phyloP scores from a whole-genome alignment of 495 filamentous ascomycete species.

The Penicillium angulare region DNA sequence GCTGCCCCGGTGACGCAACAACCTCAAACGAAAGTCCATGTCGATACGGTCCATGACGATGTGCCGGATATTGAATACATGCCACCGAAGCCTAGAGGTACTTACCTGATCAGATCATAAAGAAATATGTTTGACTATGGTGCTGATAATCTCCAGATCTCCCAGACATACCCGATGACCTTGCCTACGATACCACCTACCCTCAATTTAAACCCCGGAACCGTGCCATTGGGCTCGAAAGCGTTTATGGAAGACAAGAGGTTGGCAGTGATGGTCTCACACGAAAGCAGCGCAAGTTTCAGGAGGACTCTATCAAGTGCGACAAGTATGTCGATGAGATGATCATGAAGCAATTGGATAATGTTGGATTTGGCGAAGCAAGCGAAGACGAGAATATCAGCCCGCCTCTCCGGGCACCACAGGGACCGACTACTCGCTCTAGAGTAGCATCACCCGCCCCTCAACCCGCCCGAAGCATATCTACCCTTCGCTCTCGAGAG shows the following conservation, averaged over 20 bases:
- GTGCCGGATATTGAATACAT: constrained; percentile 74
- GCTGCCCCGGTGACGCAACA: constrained; percentile 38
- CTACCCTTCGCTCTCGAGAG: constrained; percentile 49
- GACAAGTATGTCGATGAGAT: constrained; percentile 55
- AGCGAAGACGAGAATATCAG: constrained; percentile 28
- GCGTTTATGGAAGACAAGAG: constrained; percentile 61
- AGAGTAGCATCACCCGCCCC: constrained; percentile 28
- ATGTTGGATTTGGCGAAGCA: constrained; percentile 50
- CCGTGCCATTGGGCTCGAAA: constrained; percentile 61
- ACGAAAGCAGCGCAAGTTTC: constrained; percentile 57
- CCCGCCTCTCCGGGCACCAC: constrained; percentile 13
- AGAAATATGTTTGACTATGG: constrained; percentile 32
- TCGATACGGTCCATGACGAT: constrained; percentile 52
- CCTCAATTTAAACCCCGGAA: constrained; percentile 59
- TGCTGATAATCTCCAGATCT: constrained; percentile 54
- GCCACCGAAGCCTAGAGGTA: constrained; percentile 62
- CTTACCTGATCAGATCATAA: background rate
- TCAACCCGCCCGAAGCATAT: constrained; percentile 30
- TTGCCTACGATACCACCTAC: constrained; percentile 57
- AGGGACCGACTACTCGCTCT: constrained; percentile 15
- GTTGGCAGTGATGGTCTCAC: constrained; percentile 68
- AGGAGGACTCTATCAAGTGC: constrained; percentile 46
- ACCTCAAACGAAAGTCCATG: constrained; percentile 28
- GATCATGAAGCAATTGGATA: constrained; percentile 61
- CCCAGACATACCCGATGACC: constrained; percentile 75